Evolutionary conservation across 768 basidiomycete genomes (phyloP), one percentile per base, ranked within the genome.

Genomic region (Suillus americanus): DNA sequence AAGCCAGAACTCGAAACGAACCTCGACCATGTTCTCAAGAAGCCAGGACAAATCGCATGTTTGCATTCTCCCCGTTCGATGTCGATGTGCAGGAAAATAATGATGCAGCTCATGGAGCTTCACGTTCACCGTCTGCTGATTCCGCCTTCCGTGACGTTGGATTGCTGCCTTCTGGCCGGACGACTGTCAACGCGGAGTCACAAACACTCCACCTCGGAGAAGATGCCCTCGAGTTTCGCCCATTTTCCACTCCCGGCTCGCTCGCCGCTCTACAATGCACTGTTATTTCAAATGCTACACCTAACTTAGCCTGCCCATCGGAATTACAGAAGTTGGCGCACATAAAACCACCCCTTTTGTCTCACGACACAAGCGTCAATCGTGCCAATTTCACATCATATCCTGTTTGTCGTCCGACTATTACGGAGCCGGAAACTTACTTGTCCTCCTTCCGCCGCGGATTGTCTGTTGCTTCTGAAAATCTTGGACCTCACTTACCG

Each of bases 61-160:
- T 76, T 50, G 73, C 76, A 3, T 77, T 76, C 55, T 74, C 66
- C 28, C 75, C 75, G 20, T 70, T 69, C 50, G 67, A 72, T n/a
- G 59, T 40, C 48, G 68, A 53, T 30, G 12, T 23, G 20, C 25
- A 12, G 10, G 40, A 28, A 41, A 28, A 20, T 2, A 25, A 41
- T 7, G 28, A 41, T 41, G 12, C 6, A 30, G 12, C 25, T 12
- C 38, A 20, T 59, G 23, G 16, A 57, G 9, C 4, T 9, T 18
- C 37, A 12, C 25, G 10, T 13, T 10, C 6, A 25, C 25, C 25
- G 18, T 10, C 25, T 40, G 57, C 18, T 10, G 9, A 41, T 18
- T 25, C 18, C 12, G 28, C 40, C 5, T 43, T 41, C 10, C 7
- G 25, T 13, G 38, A 59, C 18, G 18, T 8, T 30, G 25, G 12